Conservation (phyloP, 805 yeast species). For the Gaillardinia entomophila region DNA sequence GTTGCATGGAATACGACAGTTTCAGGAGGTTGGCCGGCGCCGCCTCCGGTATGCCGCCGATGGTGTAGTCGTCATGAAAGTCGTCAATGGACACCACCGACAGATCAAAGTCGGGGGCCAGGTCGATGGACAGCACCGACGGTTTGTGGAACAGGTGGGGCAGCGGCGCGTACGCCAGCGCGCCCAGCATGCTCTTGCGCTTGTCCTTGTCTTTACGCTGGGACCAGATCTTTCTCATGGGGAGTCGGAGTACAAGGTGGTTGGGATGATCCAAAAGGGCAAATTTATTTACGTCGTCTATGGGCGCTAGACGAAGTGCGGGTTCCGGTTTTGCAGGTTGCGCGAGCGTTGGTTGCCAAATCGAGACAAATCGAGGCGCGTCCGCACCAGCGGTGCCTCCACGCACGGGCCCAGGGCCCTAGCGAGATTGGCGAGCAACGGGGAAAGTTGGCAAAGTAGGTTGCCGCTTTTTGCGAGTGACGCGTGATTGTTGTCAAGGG, state of each 20-base stretch:
- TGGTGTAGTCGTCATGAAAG: constrained; percentile 4
- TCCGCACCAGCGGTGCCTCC: too few relatives aligned
- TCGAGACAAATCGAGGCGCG: too few relatives aligned
- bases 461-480: too few relatives aligned
- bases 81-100: constrained; percentile 5
- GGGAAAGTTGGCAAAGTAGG: too few relatives aligned
- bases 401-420: too few relatives aligned
- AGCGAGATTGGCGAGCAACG: too few relatives aligned
- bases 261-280: neutral
- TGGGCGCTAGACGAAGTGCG: too few relatives aligned
- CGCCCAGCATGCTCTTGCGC: constrained; percentile 13
- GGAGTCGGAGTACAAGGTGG: neutral
- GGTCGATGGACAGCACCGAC: neutral
- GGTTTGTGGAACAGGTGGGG: constrained; percentile 1
- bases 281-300: neutral
- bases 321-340: too few relatives aligned
- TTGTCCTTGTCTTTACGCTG: constrained; percentile 21
- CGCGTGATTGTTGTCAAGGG: too few relatives aligned
- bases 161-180: constrained; percentile 2
- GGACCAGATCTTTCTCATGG: constrained; percentile 25
- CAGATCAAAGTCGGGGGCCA: neutral
- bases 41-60: constrained; percentile 4
- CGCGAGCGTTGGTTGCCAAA: too few relatives aligned
- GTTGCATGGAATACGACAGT: neutral
- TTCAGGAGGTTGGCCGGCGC: neutral